Base-by-base conservation (phyloP, 192 early-diverging fungal genomes). In the Phycomyces blakesleeanus region DNA sequence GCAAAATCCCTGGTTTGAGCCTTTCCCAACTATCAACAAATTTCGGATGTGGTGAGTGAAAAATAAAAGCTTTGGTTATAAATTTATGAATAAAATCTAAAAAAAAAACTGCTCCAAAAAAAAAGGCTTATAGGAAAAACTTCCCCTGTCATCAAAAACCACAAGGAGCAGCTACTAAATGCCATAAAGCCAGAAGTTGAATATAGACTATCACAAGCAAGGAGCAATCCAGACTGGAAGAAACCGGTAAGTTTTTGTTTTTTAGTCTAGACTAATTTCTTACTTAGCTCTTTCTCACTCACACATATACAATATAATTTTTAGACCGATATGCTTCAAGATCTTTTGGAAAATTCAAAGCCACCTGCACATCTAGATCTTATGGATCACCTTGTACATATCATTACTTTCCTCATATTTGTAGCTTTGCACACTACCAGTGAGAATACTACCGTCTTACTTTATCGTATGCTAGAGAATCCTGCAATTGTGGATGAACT, bases 341-440 rank as follows among this genome's bases (percentile, higher is more conserved):
- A 55, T 27, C n/a, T 68, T 15, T 37, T 68, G 38, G 67, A 68
- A 38, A 8, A 55, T 7, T 24, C 38, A 20, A 38, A 51, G 10
- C 29, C 38, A 6, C 24, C 41, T n/a, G n/a, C 42, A 4, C 38
- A 50, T 39, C 14, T 44, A 1, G 59, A 61, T 18, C 44, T 49
- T 14, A 27, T 56, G 12, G 56, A 11, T 5, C 22, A 63, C 20
- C 21, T 60, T 18, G 59, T 67, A 10, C 51, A 67, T 50, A 59
- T 47, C 52, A 53, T 61, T 20, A 55, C 57, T 29, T 24, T 60
- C 20, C 21, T 71, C 0, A 57, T 55, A 49, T 64, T 71, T 59
- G 62, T 50, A 2, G 49, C 59, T 24, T 18, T 71, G 5, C 69
- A 71, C 42, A 71, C 63, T 6, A 71, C 62, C 27, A 59, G 53